Evolutionary conservation across 2,329 filamentous ascomycete species (phyloP), one percentile per base, ranked within the genome.

Genomic region (Trichoderma simmonsii): DNA sequence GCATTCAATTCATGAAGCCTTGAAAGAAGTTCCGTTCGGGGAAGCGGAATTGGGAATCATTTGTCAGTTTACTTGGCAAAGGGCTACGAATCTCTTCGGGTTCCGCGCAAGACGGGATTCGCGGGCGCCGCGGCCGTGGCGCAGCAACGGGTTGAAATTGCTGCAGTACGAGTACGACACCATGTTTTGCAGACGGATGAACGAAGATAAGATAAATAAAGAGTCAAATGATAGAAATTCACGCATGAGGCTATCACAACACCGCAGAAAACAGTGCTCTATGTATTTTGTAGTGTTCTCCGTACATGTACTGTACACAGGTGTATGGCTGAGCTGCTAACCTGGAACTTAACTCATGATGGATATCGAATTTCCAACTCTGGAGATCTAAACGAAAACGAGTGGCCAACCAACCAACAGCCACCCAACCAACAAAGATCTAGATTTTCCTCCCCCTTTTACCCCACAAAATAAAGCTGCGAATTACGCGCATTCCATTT

Each of bases 391-490:
- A 39, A 62, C 34, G 34, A 28, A n/a, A n/a, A 15, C 34, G 60
- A 62, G 60, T 21, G 18, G 59, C 32, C 59, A 61, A 36, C 32
- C 30, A 61, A 61, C 56, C 6, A 61, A 36, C 57, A 9, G 18
- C 59, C 14, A 18, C 32, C 15, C 39, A 43, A 43, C 39, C 39
- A n/a, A 43, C 39, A 43, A 26, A 62, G 59, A 62, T 62, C 32
- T 62, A 62, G 34, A 63, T 48, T 48, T 63, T 28, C 36, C n/a
- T 63, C 26, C 30, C 51, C 64, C 18, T 34, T 30, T 51, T 28
- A 28, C 64, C 48, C 64, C 64, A 67, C 48, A 57, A 57, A 67
- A 28, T 67, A 67, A 34, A 57, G 64, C 48, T 39, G 48, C 15
- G 48, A 57, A 67, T 67, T 67, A 67, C 48, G 64, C 64, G 48